Conservation (phyloP, 2,329 filamentous ascomycete species). For the Zymoseptoria passerinii region DNA sequence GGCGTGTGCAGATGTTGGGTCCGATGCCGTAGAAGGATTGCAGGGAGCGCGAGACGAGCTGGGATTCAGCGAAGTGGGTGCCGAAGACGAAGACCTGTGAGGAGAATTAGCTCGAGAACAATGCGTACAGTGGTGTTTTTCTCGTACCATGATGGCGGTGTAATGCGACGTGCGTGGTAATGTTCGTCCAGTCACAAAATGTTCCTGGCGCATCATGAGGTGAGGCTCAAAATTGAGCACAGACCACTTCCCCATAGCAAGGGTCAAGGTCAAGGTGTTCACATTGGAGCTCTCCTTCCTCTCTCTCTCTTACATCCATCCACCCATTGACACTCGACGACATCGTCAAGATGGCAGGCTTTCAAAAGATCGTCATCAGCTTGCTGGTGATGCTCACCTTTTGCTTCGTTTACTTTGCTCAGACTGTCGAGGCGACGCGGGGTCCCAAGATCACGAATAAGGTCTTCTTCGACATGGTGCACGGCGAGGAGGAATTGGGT, state of each 20-base stretch:
- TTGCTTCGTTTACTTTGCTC: slow-evolving; percentile 65
- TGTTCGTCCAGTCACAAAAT: background rate
- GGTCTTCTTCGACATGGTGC: slow-evolving; percentile 76
- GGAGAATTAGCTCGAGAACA: background rate
- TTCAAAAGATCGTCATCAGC: slow-evolving; percentile 63
- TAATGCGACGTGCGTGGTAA: background rate
- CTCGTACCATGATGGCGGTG: slow-evolving; percentile 10
- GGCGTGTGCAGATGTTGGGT: slow-evolving; percentile 56
- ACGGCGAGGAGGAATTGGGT: slow-evolving; percentile 66
- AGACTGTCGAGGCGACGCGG: slow-evolving; percentile 65
- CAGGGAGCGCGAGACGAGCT: slow-evolving; percentile 63
- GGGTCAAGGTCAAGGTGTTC: background rate
- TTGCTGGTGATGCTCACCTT: slow-evolving; percentile 69
- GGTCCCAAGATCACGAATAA: slow-evolving; percentile 52
- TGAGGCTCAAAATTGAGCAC: background rate
- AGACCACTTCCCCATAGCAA: background rate
- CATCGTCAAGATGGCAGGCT: slow-evolving; percentile 58
- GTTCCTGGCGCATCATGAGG: background rate
- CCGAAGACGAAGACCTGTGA: slow-evolving; percentile 60
- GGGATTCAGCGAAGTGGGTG: slow-evolving; percentile 73
- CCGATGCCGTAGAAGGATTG: slow-evolving; percentile 83
- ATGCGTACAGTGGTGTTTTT: background rate
- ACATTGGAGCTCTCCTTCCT: background rate
- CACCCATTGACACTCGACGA: background rate
- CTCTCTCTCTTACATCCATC: background rate